Conservation (phyloP, 225 moss, liverwort and hornwort genomes). For the Bryoerythrophyllum caledonicum region DNA sequence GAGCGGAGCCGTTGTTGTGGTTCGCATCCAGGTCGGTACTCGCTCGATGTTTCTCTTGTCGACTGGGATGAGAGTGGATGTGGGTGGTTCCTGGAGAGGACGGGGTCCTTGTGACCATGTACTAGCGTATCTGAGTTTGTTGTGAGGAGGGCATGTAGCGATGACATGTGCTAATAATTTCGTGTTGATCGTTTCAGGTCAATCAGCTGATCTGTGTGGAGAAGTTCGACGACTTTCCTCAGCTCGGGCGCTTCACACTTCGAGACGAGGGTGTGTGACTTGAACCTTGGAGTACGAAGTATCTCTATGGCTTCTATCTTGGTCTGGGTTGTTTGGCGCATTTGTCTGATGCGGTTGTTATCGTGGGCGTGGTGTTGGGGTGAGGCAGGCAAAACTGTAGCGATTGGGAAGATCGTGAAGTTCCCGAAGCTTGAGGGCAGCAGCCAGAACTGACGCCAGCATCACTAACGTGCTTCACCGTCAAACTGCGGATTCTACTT, state of each 20-base stretch:
- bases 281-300: too few relatives aligned
- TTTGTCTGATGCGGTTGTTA: not conserved
- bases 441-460: constrained; percentile 81
- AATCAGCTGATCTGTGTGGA: constrained; percentile 89
- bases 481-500: constrained; percentile 37
- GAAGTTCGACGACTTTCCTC: constrained; percentile 86
- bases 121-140: not conserved
- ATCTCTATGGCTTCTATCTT: not conserved
- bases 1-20: constrained; percentile 94
- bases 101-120: not conserved
- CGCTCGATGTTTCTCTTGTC: not conserved
- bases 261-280: constrained; percentile 75
- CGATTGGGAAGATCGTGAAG: constrained; percentile 89
- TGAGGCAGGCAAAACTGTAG: constrained; percentile 83
- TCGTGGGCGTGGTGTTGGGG: not conserved
- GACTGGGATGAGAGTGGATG: not conserved
- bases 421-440: constrained; percentile 40
- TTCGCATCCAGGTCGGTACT: constrained; percentile 76
- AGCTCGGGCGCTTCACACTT: constrained; percentile 94
- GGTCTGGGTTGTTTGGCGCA: not conserved
- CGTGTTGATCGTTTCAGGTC: constrained; percentile 45
- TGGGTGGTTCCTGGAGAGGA: not conserved
- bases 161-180: not conserved
- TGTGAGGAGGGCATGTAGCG: not conserved
- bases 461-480: constrained; percentile 47